Base-by-base conservation (phyloP, 176 grass and related monocot genomes). In the Carex littledalei region DNA sequence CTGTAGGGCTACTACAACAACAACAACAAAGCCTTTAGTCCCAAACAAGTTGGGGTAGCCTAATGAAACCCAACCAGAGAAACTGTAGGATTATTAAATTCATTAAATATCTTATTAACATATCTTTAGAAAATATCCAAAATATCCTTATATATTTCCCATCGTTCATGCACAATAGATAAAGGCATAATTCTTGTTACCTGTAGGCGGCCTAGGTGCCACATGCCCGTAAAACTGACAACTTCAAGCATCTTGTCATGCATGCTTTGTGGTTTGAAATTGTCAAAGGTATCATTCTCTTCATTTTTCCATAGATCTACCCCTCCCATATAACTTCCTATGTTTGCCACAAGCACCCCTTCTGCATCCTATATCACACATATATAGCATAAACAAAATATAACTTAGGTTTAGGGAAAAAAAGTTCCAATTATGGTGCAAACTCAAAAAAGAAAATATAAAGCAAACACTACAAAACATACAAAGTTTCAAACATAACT, bases 301-400 rank as follows among this genome's bases (percentile, higher is more conserved):
- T 88, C 90, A n/a, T 92, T 92, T 84, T 97, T 91, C 94, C 91
- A 97, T 39, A 97, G 79, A 83, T 94, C 94, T 84, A 94, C 94
- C n/a, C 94, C 94, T 94, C 94, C 94, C 94, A 97, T 97, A 85
- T 97, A 97, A 62, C 94, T 97, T 74, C 90, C 85, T 54, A 97
- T 97, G 54, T 97, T 97, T 41, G 91, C 91, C 7, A 97, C 90
- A 90, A 97, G 88, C 55, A 97, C 84, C 59, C 94, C 94, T 92
- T 97, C 90, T 4, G 88, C 86, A 47, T 97, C 94, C 94, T 97
- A 77, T 21, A 35, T 78, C 22, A 78, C 74, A 56, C 35, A 71
- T 16, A 67, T 39, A 43, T 45, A 71, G 15, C 18, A 78, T 76
- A 57, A 57, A 78, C 26, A 78, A 1, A 34, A 78, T 18, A 76